These are phyloP conservation scores for Citrus mangshanensis DNA, from an alignment of 345 rosid genomes.

Conservation along the genomic window DNA sequence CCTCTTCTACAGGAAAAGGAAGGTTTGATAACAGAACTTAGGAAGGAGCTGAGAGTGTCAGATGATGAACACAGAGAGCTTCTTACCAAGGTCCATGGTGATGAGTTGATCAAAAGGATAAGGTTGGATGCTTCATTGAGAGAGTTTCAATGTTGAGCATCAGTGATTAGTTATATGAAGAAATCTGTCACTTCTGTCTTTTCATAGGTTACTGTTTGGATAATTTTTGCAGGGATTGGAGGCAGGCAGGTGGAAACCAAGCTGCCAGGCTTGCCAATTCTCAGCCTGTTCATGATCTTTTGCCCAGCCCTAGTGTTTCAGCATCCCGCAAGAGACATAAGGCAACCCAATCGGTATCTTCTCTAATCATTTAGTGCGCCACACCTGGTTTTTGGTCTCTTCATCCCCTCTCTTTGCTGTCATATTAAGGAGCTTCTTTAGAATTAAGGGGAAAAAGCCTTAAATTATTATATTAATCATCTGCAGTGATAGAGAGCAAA, in stretches of 20 bases:
- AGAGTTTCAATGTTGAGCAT: not conserved
- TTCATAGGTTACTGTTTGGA: slow-evolving; percentile 10
- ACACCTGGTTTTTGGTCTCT: slow-evolving; percentile 9
- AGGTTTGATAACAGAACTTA: slow-evolving; percentile 86
- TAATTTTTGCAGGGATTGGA: slow-evolving; percentile 73
- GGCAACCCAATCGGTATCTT: slow-evolving; percentile 60
- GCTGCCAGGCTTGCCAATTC: slow-evolving; percentile 49
- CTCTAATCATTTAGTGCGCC: slow-evolving; percentile 13
- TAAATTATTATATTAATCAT: slow-evolving; percentile 1
- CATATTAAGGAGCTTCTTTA: slow-evolving; percentile 1
- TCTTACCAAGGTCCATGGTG: slow-evolving; percentile 72
- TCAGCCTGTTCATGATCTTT: slow-evolving; percentile 53
- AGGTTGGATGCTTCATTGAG: slow-evolving; percentile 49
- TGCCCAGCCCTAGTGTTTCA: slow-evolving; percentile 74
- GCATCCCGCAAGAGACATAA: slow-evolving; percentile 85
- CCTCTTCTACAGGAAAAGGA: slow-evolving; percentile 72
- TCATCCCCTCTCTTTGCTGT: not conserved
- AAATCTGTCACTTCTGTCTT: not conserved
- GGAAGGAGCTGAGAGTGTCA: slow-evolving; percentile 92
- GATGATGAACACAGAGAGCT: slow-evolving; percentile 97
- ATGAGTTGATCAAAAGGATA: slow-evolving; percentile 73
- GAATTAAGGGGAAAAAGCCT: slow-evolving; percentile 1
- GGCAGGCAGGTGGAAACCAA: slow-evolving; percentile 71
- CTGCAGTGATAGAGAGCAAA: slow-evolving; percentile 1
- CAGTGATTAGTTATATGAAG: slow-evolving; percentile 3